Evolutionary conservation across 2,329 filamentous ascomycete genomes (phyloP).

Genomic region (Colletotrichum higginsianum): DNA sequence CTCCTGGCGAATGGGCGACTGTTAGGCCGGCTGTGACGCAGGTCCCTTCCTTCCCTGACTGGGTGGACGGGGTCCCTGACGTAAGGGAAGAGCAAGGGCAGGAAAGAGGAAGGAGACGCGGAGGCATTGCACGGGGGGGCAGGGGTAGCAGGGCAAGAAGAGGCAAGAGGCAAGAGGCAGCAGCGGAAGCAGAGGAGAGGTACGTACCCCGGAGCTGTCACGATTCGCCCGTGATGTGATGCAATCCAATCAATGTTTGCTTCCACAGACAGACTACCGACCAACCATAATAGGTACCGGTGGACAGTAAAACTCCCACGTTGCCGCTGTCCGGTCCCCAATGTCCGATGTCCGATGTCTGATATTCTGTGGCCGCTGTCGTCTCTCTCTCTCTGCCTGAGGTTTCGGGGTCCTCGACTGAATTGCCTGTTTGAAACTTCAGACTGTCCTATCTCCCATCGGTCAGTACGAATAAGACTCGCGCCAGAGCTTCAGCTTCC

Average conservation of each 20-base stretch:
- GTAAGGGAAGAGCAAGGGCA: constrained; percentile 31
- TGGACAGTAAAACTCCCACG: not conserved
- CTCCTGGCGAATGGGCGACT: not conserved
- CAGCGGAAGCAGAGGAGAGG: not conserved
- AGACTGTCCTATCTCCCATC: constrained; percentile 1
- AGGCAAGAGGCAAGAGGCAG: not conserved
- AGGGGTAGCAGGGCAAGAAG: not conserved
- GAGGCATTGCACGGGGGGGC: not conserved
- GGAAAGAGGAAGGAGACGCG: not conserved
- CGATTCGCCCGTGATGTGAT: not conserved
- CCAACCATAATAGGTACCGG: too few species aligned
- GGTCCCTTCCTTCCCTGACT: constrained; percentile 39
- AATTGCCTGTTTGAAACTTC: constrained; percentile 29
- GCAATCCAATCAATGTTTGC: not conserved
- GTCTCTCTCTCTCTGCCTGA: not conserved
- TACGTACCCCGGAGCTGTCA: not conserved
- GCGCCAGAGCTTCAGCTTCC: constrained; percentile 28
- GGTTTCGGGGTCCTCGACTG: constrained; percentile 1
- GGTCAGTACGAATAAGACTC: constrained; percentile 23
- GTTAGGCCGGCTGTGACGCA: constrained; percentile 28
- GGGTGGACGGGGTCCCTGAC: constrained; percentile 31
- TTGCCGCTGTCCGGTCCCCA: not conserved
- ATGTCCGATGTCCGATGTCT: constrained; percentile 15
- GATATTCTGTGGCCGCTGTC: constrained; percentile 2
- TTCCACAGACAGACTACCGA: not conserved